Conservation (phyloP, 2,329 filamentous ascomycete species). For the Fusarium cyanostomum region DNA sequence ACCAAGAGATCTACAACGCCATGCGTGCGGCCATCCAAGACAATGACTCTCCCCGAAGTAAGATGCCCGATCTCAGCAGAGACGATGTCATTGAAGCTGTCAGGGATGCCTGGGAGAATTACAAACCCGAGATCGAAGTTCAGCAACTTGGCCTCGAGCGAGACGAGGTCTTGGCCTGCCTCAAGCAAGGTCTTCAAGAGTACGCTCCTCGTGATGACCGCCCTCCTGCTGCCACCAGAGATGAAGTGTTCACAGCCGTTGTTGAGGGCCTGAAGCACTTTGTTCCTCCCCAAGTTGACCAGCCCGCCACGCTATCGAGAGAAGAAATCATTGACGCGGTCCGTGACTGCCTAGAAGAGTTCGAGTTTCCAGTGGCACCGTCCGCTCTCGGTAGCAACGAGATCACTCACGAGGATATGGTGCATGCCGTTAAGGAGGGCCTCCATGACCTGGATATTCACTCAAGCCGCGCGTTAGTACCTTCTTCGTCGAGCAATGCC, state of each 20-base stretch:
- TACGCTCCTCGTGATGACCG: constrained; percentile 68
- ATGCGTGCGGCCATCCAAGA: constrained; percentile 79
- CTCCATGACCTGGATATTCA: constrained; percentile 62
- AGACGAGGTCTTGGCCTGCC: constrained; percentile 87
- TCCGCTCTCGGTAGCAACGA: constrained; percentile 62
- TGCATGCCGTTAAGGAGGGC: constrained; percentile 70
- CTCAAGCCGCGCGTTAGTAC: constrained; percentile 52
- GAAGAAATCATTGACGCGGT: constrained; percentile 88
- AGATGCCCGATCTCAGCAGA: constrained; percentile 65
- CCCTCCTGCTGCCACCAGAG: constrained; percentile 73
- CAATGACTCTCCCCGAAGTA: constrained; percentile 57
- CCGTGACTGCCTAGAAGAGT: constrained; percentile 85
- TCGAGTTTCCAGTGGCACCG: constrained; percentile 75
- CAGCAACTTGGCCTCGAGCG: constrained; percentile 90
- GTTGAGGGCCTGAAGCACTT: constrained; percentile 88
- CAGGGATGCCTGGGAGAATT: constrained; percentile 90
- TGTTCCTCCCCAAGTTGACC: constrained; percentile 75
- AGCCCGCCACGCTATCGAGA: constrained; percentile 74
- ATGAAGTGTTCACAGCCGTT: constrained; percentile 86
- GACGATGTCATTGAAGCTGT: constrained; percentile 90
- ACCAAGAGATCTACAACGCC: constrained; percentile 85
- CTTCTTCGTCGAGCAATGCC: constrained; percentile 54
- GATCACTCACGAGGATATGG: constrained; percentile 68
- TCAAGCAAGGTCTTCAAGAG: constrained; percentile 85
- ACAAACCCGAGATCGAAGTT: constrained; percentile 91